Evolutionary conservation across 2,329 filamentous ascomycete genomes (phyloP), one percentile per base, ranked within the genome.

Genomic region (Penicillium hesseltinei): DNA sequence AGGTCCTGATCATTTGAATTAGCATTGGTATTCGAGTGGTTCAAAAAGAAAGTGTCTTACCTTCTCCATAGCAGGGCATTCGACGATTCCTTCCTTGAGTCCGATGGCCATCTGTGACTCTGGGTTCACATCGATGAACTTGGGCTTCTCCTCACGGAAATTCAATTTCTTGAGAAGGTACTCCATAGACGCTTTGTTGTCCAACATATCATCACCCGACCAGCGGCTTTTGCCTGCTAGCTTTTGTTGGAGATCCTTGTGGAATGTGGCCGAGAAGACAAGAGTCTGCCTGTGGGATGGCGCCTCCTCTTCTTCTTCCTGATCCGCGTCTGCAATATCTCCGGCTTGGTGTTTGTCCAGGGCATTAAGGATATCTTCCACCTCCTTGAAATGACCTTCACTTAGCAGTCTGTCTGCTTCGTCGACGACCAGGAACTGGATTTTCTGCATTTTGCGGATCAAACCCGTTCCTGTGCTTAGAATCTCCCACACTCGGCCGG

Each of bases 221-320:
- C 79, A 84, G 56, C 84, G 86, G 21, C 83, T 81, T 72, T 92
- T 95, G 27, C 91, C 89, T 1, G 90, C 86, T 13, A 99, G 82
- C 73, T 97, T 97, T 66, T 93, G 90, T 71, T 97, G 93, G 31
- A 99, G 78, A 0, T 88, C 88, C 69, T 92, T 93, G 71, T 96
- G 90, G 73, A 99, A 96, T 0, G 94, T 99, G 0, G 94, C 94
- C 0, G 94, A 97, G 74, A 99, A 99, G 21, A 99, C 91, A 0
- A 99, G 83, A 0, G 92, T 97, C 71, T 99, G 94, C 40, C 93
- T 83, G 69, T 42, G 60, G 10, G 63, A 57, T 7, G 74, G 67
- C 0, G 78, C 75, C 10, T 82, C 79, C 4, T 82, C 78, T 1
- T 80, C 80, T 3, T 68, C 62, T 38, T 69, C 59, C 13, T 71